Evolutionary conservation across 2,329 filamentous ascomycete species (phyloP).

Genomic region (Septoria petroselini): DNA sequence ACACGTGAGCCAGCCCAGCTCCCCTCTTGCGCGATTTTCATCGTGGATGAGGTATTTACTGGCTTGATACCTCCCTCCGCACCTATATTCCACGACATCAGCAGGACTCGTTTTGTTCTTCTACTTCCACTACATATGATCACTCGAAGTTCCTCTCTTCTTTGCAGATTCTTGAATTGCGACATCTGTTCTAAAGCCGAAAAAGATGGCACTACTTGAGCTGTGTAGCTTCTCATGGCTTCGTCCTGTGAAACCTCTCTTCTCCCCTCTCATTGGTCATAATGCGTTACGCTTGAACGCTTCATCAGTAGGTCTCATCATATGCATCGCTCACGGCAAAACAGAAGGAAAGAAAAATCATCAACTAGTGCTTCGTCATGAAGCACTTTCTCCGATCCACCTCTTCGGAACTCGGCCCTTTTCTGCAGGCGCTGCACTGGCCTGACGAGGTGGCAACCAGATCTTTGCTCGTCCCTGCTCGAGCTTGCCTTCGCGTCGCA

Average conservation of each 20-base stretch:
- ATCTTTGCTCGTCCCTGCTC: conserved; percentile 57
- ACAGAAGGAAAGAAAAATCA: neutral
- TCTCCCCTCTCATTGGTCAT: conserved; percentile 1
- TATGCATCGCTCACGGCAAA: neutral
- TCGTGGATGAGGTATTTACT: conserved; percentile 7
- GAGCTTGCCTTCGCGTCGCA: conserved; percentile 61
- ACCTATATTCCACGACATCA: conserved; percentile 1
- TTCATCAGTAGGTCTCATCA: conserved; percentile 10
- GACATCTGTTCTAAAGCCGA: neutral
- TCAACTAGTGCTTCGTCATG: conserved; percentile 20
- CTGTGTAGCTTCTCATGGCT: neutral
- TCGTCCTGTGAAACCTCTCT: conserved; percentile 4
- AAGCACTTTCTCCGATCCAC: conserved; percentile 36
- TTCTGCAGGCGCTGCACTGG: conserved; percentile 22
- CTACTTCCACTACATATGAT: no score
- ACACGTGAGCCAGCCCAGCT: conserved; percentile 8
- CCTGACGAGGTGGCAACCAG: conserved; percentile 58
- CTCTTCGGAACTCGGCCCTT: conserved; percentile 27
- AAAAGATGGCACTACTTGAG: neutral
- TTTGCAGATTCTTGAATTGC: conserved; percentile 7
- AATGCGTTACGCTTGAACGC: conserved; percentile 22
- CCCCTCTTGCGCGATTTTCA: conserved; percentile 1
- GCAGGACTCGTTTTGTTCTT: no score
- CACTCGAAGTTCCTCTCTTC: neutral
- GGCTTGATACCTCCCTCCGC: no score